phyloP scores from a whole-genome alignment of 1,139 yeast species.

The Kluyveromyces sp. region DNA sequence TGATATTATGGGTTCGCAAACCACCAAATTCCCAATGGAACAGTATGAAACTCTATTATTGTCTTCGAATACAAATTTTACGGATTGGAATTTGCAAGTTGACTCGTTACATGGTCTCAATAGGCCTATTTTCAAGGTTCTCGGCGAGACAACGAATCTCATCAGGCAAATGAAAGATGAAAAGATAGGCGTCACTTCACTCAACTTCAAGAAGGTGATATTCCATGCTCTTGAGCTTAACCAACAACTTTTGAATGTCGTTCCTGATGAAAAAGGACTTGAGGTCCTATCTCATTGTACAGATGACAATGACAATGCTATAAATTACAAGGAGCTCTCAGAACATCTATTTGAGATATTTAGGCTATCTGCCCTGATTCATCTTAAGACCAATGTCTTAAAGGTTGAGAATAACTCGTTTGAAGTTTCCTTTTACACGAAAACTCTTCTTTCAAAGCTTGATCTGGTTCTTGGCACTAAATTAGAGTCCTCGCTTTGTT shows the following conservation, averaged over 20 bases:
- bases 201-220: conserved; percentile 12
- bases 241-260: conserved; percentile 11
- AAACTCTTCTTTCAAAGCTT: conserved; percentile 49
- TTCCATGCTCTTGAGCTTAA: conserved; percentile 9
- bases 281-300: conserved; percentile 9
- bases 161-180: conserved; percentile 44
- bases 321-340: conserved; percentile 3
- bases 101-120: conserved; percentile 73
- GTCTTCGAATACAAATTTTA: conserved; percentile 20
- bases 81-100: conserved; percentile 32
- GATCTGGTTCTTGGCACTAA: conserved; percentile 59
- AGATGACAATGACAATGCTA: conserved; percentile 2
- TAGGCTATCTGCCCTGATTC: conserved; percentile 63
- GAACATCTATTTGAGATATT: conserved; percentile 49
- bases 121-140: conserved; percentile 53
- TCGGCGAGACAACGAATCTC: conserved; percentile 64
- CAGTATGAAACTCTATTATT: conserved; percentile 52
- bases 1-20: conserved; percentile 57
- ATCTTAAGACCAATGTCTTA: conserved; percentile 56
- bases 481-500: conserved; percentile 65
- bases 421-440: conserved; percentile 54
- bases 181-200: conserved; percentile 7
- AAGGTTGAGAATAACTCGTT: conserved; percentile 35
- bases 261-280: conserved; percentile 14
- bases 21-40: conserved; percentile 49